Conservation (phyloP, 1,284 basidiomycete species). For the Papiliotrema terrestris region DNA sequence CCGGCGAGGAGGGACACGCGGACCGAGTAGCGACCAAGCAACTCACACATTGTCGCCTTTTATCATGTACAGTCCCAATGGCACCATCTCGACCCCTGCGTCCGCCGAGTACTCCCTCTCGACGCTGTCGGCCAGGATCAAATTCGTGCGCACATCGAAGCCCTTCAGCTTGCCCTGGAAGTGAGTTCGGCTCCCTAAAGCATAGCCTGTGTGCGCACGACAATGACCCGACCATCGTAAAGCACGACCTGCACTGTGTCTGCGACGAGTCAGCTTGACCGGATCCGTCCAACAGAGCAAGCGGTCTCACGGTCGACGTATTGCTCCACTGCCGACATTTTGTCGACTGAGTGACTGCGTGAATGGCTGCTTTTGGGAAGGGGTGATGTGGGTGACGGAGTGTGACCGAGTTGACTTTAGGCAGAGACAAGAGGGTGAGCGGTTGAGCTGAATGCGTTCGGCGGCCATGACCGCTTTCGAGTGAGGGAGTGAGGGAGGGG, state of each 20-base stretch:
- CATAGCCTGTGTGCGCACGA: constrained; percentile 26
- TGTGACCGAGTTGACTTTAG: neutral
- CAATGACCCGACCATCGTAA: constrained; percentile 48
- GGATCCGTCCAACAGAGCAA: neutral
- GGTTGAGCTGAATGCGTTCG: neutral
- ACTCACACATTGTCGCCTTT: constrained; percentile 95
- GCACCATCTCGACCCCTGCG: constrained; percentile 88
- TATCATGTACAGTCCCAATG: constrained; percentile 93
- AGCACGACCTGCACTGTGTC: constrained; percentile 49
- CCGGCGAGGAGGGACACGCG: neutral
- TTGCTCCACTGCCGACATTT: constrained; percentile 41
- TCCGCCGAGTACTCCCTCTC: constrained; percentile 87
- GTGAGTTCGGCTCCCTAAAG: neutral
- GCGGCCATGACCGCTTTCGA: neutral
- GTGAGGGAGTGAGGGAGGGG: neutral
- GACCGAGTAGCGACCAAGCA: too few relatives aligned
- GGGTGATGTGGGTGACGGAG: neutral
- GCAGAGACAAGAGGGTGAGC: neutral
- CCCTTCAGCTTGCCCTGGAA: constrained; percentile 78
- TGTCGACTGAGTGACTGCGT: neutral
- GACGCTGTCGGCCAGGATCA: constrained; percentile 84
- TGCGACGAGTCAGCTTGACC: constrained; percentile 7
- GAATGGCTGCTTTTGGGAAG: neutral
- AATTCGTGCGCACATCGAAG: constrained; percentile 87
- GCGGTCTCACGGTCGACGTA: constrained; percentile 41